phyloP scores from a whole-genome alignment of 129 eudicot species.

The Centrapalus pauciflorus region DNA sequence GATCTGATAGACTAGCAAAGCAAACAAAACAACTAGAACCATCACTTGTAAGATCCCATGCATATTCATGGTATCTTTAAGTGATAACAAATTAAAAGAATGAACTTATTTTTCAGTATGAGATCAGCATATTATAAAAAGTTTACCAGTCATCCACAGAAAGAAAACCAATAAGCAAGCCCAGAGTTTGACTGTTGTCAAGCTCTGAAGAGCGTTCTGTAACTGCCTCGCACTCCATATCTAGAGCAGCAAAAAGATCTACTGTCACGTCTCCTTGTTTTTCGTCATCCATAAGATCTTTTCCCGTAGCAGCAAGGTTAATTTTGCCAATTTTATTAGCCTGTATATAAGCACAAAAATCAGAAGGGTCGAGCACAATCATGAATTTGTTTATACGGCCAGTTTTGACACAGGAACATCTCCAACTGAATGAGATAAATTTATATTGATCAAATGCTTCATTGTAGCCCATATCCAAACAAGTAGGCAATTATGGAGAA shows the following conservation, averaged over 20 bases:
- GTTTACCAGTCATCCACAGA: conserved; percentile 88
- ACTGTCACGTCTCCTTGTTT: conserved; percentile 96
- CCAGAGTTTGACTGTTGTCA: conserved; percentile 81
- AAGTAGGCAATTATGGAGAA: neutral
- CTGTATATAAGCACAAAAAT: conserved; percentile 32
- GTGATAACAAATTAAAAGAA: neutral
- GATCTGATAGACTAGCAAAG: neutral
- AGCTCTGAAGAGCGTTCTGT: conserved; percentile 82
- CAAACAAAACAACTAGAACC: neutral
- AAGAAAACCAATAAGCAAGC: conserved; percentile 89
- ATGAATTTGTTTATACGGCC: neutral
- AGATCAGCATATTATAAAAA: conserved; percentile 9
- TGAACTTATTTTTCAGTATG: neutral
- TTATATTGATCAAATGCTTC: neutral
- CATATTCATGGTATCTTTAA: neutral
- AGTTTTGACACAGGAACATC: neutral
- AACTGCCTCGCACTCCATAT: conserved; percentile 72
- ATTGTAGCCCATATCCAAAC: neutral
- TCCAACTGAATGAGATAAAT: neutral
- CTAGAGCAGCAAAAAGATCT: conserved; percentile 86
- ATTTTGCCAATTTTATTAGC: conserved; percentile 96
- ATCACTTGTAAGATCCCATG: too few relatives aligned
- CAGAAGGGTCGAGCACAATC: neutral
- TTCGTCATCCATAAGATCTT: conserved; percentile 99
- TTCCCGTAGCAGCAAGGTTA: conserved; percentile 97